Percentiles rank a stretch among this genome's conserved stretches.
phyloP scores from a whole-genome alignment of 2,329 filamentous ascomycete genomes.

The Triangularia verruculosa region DNA sequence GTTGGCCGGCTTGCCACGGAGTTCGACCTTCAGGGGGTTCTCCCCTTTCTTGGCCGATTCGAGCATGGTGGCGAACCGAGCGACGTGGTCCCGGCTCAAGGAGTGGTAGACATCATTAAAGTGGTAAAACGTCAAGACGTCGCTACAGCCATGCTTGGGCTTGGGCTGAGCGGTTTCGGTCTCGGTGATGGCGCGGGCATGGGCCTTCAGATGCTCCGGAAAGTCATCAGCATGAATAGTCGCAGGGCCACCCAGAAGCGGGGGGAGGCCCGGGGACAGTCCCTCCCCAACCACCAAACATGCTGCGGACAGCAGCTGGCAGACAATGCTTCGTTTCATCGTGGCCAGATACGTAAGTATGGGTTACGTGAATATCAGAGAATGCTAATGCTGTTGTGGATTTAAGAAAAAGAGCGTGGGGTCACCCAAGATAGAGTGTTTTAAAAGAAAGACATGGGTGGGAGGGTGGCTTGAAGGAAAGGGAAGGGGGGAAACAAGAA shows the following conservation, averaged over 20 bases:
- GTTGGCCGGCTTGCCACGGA: background rate
- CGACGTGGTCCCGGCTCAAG: background rate
- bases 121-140: constrained; percentile 6
- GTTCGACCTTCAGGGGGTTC: background rate
- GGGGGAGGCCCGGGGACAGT: background rate
- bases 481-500: background rate
- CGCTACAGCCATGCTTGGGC: background rate
- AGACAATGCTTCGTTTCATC: background rate
- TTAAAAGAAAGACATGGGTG: background rate
- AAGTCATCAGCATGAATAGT: background rate
- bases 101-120: constrained; percentile 5
- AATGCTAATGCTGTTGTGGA: background rate
- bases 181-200: background rate
- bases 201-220: background rate
- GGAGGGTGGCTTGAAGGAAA: background rate
- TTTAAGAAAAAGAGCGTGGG: background rate
- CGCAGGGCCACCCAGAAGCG: no score
- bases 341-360: background rate
- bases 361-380: background rate
- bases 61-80: background rate
- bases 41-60: background rate
- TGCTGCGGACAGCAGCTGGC: background rate
- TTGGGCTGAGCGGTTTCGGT: background rate
- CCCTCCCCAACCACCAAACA: background rate
- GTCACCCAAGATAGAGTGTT: background rate